Conservation (phyloP, 2,329 filamentous ascomycete species). For the Colletotrichum spaethianum region DNA sequence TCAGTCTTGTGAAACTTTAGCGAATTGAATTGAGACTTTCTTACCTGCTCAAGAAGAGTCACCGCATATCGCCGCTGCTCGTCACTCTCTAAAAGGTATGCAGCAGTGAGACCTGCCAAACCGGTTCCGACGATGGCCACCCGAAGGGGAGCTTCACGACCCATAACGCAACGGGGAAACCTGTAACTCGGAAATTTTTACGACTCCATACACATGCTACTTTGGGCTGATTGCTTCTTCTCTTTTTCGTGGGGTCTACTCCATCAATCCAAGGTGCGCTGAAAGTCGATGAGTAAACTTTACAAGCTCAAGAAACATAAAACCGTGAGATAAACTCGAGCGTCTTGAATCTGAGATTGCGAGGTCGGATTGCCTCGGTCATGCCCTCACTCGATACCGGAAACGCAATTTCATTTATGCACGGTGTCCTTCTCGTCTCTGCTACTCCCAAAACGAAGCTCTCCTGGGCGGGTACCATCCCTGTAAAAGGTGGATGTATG, state of each 20-base stretch:
- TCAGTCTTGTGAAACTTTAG: background rate
- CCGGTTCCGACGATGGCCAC: slow-evolving; percentile 56
- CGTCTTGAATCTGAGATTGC: background rate
- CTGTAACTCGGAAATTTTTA: background rate
- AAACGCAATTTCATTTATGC: slow-evolving; percentile 32
- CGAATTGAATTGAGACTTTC: background rate
- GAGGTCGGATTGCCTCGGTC: background rate
- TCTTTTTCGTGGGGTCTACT: background rate
- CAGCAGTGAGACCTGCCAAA: slow-evolving; percentile 54
- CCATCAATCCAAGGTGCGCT: background rate
- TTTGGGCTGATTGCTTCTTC: background rate
- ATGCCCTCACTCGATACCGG: background rate
- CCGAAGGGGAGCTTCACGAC: slow-evolving; percentile 14
- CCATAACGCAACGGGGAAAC: slow-evolving; percentile 2
- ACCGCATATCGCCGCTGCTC: slow-evolving; percentile 48
- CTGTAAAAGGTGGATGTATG: background rate
- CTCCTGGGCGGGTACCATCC: background rate
- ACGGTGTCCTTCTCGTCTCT: background rate
- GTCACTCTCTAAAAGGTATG: slow-evolving; percentile 53
- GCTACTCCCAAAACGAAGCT: background rate
- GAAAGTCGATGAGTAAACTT: background rate
- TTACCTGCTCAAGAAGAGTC: slow-evolving; percentile 56
- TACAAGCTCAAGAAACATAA: background rate
- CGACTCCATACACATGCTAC: background rate
- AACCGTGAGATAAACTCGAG: background rate